Evolutionary conservation across 2,329 filamentous ascomycete species (phyloP), one percentile per base, ranked within the genome.

Genomic region (Stagonosporopsis cucurbitacearum): DNA sequence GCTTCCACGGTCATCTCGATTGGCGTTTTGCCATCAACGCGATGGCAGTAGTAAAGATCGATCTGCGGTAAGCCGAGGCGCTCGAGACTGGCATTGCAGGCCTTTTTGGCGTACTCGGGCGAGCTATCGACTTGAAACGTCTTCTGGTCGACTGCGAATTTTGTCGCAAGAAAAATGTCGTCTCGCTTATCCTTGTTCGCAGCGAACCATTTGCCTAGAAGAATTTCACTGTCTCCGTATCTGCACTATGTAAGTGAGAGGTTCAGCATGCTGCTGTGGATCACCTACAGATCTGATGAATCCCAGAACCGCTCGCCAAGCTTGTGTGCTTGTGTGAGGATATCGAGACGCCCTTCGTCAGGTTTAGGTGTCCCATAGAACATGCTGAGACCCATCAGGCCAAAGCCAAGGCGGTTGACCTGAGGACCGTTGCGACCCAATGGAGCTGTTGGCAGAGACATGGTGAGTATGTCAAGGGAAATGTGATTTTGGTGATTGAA

Each of bases 401-500:
- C 83, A 28, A 84, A 79, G 11, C 84, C 83, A 7, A 85, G 63
- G 8, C 77, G 75, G 3, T 79, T 77, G 28, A 87, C 80, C 19
- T 78, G 63, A 0, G 82, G 82, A 15, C 83, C 83, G 61, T 81
- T 76, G 57, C 79, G 80, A 57, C 84, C 83, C 13, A 86, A 75
- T 35, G 77, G 77, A 53, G 77, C 77, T 26, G 77, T 80, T 4
- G 77, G 76, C 17, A 80, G 71, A 62, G 70, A 68, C 70, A 72
- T 65, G 30, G 8, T 28, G 4, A 25, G 23, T 41, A 17, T 3
- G 11, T 7, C 12, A 19, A n/a, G 15, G 4, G n/a, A 25, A 26
- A 26, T 9, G 19, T 5, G 30, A 32, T 4, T 8, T 32, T 15
- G 13, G 4, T 32, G 28, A 32, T 7, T n/a, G 30, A 32, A 7